Base-by-base conservation (phyloP, 352 stramenopile species). In the Pythium sp. region DNA sequence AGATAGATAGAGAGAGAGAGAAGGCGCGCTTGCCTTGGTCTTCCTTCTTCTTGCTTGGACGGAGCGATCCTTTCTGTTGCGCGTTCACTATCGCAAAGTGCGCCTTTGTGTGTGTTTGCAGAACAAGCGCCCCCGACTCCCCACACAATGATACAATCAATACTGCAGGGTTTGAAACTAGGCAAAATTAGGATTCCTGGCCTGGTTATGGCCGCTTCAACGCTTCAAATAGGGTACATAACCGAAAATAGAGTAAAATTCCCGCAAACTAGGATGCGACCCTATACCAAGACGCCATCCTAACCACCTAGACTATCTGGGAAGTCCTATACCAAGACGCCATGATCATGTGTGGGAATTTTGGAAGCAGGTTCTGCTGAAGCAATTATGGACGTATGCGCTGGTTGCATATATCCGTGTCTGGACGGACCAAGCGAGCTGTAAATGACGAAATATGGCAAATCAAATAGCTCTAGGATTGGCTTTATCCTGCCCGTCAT, bases 31-130 rank as follows among this genome's bases (percentile, higher is more conserved):
- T 15, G 3, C 14, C 26, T 26, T 38, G 26, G 53, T 18, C 55
- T 60, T 59, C 28, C 55, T 38, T 60, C 28, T n/a, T 60, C 55
- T n/a, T 43, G 18, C 49, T 56, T 56, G 41, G 41, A 32, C 26
- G 49, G 55, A n/a, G 55, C 55, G 55, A 60, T 60, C 55, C 55
- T 60, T 60, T 41, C 15, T 57, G 53, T 20, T 58, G 53, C 15
- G 41, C 54, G 22, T 43, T 60, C 55, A 43, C 55, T 60, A 60
- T 60, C 55, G 55, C 24, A 34, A 60, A 60, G 28, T 60, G 18
- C 15, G 55, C 54, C 54, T 58, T 36, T 32, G 28, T 32, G 28
- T 32, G 49, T 28, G 51, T 18, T 9, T 28, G 24, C 24, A 2
- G 49, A 49, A n/a, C 41, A 49, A 49, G 5, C 41, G 41, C 41